These are phyloP conservation scores for Penicillium sp. DNA, from an alignment of 2,329 filamentous ascomycete genomes.

Conservation along the genomic window DNA sequence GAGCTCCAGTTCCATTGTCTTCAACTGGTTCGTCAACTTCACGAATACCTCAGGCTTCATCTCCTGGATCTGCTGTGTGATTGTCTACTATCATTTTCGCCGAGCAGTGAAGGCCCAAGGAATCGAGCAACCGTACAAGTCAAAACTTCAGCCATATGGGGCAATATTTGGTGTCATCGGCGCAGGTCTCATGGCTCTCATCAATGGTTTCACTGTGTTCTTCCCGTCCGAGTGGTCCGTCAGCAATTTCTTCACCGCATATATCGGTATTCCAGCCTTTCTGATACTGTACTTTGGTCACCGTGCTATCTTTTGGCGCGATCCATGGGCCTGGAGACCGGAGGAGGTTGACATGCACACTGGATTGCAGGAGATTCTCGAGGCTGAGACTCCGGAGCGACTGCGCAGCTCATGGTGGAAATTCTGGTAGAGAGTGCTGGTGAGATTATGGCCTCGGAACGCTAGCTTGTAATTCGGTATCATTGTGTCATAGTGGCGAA, in stretches of 20 bases:
- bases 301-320: slow-evolving; percentile 49
- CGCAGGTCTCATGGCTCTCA: slow-evolving; percentile 65
- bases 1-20: slow-evolving; percentile 62
- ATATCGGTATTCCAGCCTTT: slow-evolving; percentile 69
- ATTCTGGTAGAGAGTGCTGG: slow-evolving; percentile 24
- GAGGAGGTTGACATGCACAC: slow-evolving; percentile 59
- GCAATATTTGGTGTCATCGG: slow-evolving; percentile 62
- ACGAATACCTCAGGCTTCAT: slow-evolving; percentile 71
- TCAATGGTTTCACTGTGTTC: slow-evolving; percentile 78
- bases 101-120: slow-evolving; percentile 53
- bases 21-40: slow-evolving; percentile 73
- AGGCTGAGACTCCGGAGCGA: slow-evolving; percentile 44
- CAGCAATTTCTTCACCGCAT: slow-evolving; percentile 67
- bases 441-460: no score
- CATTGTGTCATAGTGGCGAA: not conserved
- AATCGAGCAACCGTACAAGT: slow-evolving; percentile 58
- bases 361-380: slow-evolving; percentile 57
- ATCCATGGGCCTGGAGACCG: slow-evolving; percentile 57
- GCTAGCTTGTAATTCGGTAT: no score
- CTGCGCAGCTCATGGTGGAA: slow-evolving; percentile 39
- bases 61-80: slow-evolving; percentile 69
- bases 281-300: slow-evolving; percentile 59
- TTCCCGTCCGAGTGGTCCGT: slow-evolving; percentile 67
- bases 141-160: slow-evolving; percentile 65
- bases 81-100: slow-evolving; percentile 64